Percentiles rank a stretch among this genome's conserved stretches.
These are phyloP conservation scores for Panellus pusillus DNA, from an alignment of 768 basidiomycete species.

Conservation along the genomic window DNA sequence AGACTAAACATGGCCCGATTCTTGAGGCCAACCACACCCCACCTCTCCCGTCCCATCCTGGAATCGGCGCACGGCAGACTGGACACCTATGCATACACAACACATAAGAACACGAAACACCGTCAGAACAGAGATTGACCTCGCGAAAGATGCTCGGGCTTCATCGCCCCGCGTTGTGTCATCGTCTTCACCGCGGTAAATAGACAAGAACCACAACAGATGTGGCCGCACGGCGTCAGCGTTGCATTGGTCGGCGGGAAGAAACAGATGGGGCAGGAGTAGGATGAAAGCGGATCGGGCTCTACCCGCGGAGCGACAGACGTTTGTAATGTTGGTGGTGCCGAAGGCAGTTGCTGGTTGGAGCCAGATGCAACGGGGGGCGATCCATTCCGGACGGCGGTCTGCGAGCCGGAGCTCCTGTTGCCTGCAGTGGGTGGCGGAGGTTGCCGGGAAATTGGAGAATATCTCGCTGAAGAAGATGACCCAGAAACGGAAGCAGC, in stretches of 20 bases:
- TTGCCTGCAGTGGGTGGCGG: too few relatives aligned
- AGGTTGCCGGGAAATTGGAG: too few relatives aligned
- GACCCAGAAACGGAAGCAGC: too few relatives aligned
- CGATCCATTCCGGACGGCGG: background rate
- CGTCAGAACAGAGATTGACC: constrained; percentile 26
- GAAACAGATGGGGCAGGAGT: constrained; percentile 81
- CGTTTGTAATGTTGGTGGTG: constrained; percentile 12
- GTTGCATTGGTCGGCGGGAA: constrained; percentile 73
- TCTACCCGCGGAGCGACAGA: background rate
- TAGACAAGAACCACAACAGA: constrained; percentile 75
- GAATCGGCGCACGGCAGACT: constrained; percentile 66
- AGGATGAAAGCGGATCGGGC: constrained; percentile 51
- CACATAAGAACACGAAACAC: background rate
- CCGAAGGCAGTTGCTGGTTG: constrained; percentile 1
- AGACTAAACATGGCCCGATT: constrained; percentile 43
- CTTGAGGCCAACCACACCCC: constrained; percentile 68
- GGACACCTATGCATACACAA: constrained; percentile 49
- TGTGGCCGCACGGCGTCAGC: constrained; percentile 77
- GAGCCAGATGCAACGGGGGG: constrained; percentile 12
- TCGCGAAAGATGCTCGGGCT: constrained; percentile 36
- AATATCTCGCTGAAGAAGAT: too few relatives aligned
- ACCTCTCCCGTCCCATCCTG: constrained; percentile 70
- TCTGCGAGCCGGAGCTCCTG: too few relatives aligned
- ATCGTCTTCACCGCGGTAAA: constrained; percentile 71
- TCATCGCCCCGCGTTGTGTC: constrained; percentile 44